These are phyloP conservation scores for Pichia kluyveri DNA, from an alignment of 805 yeast species.

Conservation along the genomic window DNA sequence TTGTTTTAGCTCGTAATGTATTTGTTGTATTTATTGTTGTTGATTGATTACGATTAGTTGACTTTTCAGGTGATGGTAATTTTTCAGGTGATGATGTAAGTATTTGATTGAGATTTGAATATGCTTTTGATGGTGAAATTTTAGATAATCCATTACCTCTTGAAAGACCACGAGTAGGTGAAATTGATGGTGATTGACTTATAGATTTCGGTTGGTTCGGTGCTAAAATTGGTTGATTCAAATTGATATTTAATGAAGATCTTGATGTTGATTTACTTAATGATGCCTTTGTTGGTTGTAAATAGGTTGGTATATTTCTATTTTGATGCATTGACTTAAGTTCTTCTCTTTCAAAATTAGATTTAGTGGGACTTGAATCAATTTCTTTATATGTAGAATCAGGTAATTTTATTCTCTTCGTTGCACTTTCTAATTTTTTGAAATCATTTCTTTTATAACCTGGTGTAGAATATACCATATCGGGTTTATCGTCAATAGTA, in stretches of 20 bases:
- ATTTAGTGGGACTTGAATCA: conserved; percentile 23
- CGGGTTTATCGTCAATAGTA: not conserved
- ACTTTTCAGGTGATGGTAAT: not conserved
- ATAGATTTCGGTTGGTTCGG: not conserved
- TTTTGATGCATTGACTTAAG: conserved; percentile 10
- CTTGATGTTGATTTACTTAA: conserved; percentile 9
- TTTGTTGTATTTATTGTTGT: no score
- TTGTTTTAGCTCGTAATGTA: not conserved
- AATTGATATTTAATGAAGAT: not conserved
- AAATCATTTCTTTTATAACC: conserved; percentile 20
- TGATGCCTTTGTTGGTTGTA: conserved; percentile 17
- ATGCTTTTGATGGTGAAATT: conserved; percentile 12
- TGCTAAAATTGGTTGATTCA: conserved; percentile 1
- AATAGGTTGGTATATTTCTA: conserved; percentile 13
- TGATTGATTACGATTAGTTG: no score
- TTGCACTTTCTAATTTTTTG: conserved; percentile 21
- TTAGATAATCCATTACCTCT: not conserved
- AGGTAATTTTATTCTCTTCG: conserved; percentile 20
- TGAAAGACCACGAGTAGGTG: conserved; percentile 5
- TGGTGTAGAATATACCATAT: conserved; percentile 8
- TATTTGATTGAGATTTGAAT: conserved; percentile 13
- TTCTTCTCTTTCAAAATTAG: conserved; percentile 16
- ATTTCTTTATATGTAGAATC: conserved; percentile 19
- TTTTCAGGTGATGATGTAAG: conserved; percentile 1
- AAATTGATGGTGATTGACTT: conserved; percentile 5